These are phyloP conservation scores for Trichophaea hybrida DNA, from an alignment of 2,329 filamentous ascomycete species.

Conservation along the genomic window DNA sequence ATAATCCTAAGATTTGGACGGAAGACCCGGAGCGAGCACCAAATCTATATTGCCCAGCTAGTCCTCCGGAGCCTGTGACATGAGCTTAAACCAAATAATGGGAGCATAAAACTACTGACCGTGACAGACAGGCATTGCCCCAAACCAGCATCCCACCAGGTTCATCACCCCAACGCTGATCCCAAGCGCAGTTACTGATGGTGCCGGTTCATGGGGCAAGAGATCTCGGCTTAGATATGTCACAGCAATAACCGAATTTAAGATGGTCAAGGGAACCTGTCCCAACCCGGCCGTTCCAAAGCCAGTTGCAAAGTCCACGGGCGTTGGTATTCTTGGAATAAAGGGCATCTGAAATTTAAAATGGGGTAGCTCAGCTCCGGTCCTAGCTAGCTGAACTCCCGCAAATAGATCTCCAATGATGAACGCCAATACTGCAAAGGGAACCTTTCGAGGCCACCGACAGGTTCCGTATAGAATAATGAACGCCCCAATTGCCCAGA, in stretches of 20 bases:
- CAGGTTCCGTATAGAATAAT: slow-evolving; percentile 49
- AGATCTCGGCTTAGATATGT: slow-evolving; percentile 65
- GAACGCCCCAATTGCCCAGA: slow-evolving; percentile 65
- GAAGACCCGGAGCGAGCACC: slow-evolving; percentile 77
- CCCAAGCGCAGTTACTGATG: slow-evolving; percentile 62
- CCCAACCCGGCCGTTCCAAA: slow-evolving; percentile 48
- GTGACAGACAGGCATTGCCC: slow-evolving; percentile 90
- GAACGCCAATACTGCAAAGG: slow-evolving; percentile 65
- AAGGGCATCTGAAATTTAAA: slow-evolving; percentile 22
- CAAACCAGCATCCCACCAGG: slow-evolving; percentile 73
- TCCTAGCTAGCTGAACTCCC: slow-evolving; percentile 30
- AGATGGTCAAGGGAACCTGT: slow-evolving; percentile 76
- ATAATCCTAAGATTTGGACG: slow-evolving; percentile 59
- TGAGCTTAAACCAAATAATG: background rate
- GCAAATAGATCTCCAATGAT: slow-evolving; percentile 53
- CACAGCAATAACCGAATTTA: slow-evolving; percentile 87
- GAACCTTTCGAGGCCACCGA: slow-evolving; percentile 45
- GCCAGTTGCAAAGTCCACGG: slow-evolving; percentile 23
- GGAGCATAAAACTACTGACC: slow-evolving; percentile 34
- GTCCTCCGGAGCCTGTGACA: slow-evolving; percentile 48
- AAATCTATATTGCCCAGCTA: slow-evolving; percentile 84
- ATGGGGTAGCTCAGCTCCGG: slow-evolving; percentile 15
- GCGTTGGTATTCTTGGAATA: slow-evolving; percentile 9
- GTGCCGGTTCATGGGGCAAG: slow-evolving; percentile 51
- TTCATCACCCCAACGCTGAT: slow-evolving; percentile 76